Conservation (phyloP, 139 green algal species). For the Chlamydomonas asymmetrica region DNA sequence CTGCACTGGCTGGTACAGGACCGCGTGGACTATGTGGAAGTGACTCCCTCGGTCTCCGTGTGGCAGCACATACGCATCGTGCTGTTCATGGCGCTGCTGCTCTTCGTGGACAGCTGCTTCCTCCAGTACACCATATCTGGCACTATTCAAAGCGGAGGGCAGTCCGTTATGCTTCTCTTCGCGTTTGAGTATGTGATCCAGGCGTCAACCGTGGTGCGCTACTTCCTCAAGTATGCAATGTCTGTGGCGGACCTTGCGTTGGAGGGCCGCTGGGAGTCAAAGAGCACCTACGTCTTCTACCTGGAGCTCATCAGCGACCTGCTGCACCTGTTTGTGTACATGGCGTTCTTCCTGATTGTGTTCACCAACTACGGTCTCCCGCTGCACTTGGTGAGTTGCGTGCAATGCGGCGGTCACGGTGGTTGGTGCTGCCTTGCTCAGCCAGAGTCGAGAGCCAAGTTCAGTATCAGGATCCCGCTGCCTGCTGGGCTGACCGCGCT, state of each 20-base stretch:
- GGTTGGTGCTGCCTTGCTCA: too few species aligned
- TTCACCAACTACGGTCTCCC: slow-evolving; percentile 95
- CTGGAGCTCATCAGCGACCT: slow-evolving; percentile 95
- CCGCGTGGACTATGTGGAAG: slow-evolving; percentile 91
- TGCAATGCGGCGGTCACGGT: background rate
- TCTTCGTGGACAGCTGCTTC: slow-evolving; percentile 84
- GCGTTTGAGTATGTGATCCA: slow-evolving; percentile 97
- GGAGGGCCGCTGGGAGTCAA: slow-evolving; percentile 87
- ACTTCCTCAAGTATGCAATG: slow-evolving; percentile 86
- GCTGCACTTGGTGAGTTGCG: slow-evolving; percentile 85
- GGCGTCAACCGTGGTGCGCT: slow-evolving; percentile 65
- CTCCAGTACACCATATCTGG: slow-evolving; percentile 78
- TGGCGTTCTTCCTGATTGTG: slow-evolving; percentile 95
- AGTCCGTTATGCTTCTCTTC: slow-evolving; percentile 94
- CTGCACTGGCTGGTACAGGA: slow-evolving; percentile 93
- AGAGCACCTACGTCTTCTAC: slow-evolving; percentile 93
- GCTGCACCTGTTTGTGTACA: slow-evolving; percentile 96
- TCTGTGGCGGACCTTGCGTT: slow-evolving; percentile 73
- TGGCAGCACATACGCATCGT: slow-evolving; percentile 80
- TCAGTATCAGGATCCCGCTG: too few species aligned
- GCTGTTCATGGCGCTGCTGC: slow-evolving; percentile 78
- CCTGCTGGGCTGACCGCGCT: too few species aligned
- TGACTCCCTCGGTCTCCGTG: slow-evolving; percentile 78
- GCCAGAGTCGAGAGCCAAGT: too few species aligned
- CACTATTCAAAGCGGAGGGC: slow-evolving; percentile 62